Evolutionary conservation across 768 basidiomycete genomes (phyloP).

Genomic region (Calvatia gigantea): DNA sequence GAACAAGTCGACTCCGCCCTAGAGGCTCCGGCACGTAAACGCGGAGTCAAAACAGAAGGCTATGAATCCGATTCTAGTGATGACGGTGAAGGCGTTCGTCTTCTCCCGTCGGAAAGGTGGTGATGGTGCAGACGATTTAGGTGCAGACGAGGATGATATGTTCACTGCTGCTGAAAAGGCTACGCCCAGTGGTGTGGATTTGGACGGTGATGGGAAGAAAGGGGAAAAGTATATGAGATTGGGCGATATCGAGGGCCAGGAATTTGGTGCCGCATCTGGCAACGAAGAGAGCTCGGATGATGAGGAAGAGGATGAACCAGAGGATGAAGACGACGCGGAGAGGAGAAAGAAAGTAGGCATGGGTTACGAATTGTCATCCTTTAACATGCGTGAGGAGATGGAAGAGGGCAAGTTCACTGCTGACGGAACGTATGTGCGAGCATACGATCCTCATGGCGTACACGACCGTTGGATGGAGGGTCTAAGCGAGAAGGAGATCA

Average conservation of each 20-base stretch:
- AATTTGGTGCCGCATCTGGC: slow-evolving; percentile 54
- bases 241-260: slow-evolving; percentile 97
- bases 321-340: slow-evolving; percentile 79
- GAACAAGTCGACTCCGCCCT: slow-evolving; percentile 76
- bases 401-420: slow-evolving; percentile 96
- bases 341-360: slow-evolving; percentile 78
- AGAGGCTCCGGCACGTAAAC: slow-evolving; percentile 66
- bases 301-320: slow-evolving; percentile 46
- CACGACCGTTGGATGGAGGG: slow-evolving; percentile 98
- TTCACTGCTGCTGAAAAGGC: slow-evolving; percentile 67
- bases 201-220: slow-evolving; percentile 44
- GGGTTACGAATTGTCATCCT: slow-evolving; percentile 92
- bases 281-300: slow-evolving; percentile 36
- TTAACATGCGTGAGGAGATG: slow-evolving; percentile 99
- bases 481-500: slow-evolving; percentile 80
- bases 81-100: slow-evolving; percentile 93
- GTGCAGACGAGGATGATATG: slow-evolving; percentile 69
- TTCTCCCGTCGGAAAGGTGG: slow-evolving; percentile 64
- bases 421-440: slow-evolving; percentile 84
- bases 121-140: slow-evolving; percentile 37
- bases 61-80: slow-evolving; percentile 95
- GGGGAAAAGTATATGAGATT: slow-evolving; percentile 77
- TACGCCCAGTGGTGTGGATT: background rate
- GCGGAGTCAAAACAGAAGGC: slow-evolving; percentile 77
- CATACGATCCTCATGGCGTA: slow-evolving; percentile 84